These are phyloP conservation scores for Avena insularis DNA, from an alignment of 176 grass and related monocot species.

Conservation along the genomic window DNA sequence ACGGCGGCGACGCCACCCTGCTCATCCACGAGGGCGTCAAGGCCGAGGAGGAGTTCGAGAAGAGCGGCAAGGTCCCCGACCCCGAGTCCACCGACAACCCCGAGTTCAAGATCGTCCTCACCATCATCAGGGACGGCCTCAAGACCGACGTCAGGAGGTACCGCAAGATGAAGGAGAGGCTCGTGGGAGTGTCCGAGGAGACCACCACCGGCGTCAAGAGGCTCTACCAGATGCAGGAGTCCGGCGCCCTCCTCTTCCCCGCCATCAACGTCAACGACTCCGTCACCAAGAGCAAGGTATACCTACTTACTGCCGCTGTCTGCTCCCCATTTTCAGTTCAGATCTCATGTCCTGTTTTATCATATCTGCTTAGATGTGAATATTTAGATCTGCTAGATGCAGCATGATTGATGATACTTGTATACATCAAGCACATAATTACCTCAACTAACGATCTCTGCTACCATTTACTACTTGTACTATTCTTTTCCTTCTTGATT, in stretches of 20 bases:
- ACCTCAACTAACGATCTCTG: background rate
- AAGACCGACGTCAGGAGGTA: constrained; percentile 76
- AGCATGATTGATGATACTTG: background rate
- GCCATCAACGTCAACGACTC: constrained; percentile 97
- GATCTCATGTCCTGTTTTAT: constrained; percentile 10
- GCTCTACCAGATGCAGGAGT: constrained; percentile 91
- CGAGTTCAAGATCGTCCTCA: constrained; percentile 97
- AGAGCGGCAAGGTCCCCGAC: constrained; percentile 71
- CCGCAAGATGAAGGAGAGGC: constrained; percentile 93
- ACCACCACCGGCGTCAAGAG: constrained; percentile 93
- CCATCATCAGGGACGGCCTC: constrained; percentile 90
- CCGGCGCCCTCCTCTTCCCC: constrained; percentile 78
- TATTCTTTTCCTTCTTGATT: too few species aligned
- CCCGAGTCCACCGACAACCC: constrained; percentile 87
- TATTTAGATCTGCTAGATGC: constrained; percentile 1
- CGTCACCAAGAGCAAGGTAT: constrained; percentile 99
- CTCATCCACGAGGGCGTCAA: constrained; percentile 94
- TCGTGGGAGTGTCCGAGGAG: constrained; percentile 96
- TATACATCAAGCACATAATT: background rate
- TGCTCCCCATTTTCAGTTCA: background rate
- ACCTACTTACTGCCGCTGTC: background rate
- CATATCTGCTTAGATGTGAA: background rate
- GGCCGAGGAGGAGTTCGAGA: constrained; percentile 94
- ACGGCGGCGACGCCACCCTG: constrained; percentile 85
- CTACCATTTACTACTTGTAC: background rate